Conservation (phyloP, 345 rosid genomes). For the Melastoma malabathricum region DNA sequence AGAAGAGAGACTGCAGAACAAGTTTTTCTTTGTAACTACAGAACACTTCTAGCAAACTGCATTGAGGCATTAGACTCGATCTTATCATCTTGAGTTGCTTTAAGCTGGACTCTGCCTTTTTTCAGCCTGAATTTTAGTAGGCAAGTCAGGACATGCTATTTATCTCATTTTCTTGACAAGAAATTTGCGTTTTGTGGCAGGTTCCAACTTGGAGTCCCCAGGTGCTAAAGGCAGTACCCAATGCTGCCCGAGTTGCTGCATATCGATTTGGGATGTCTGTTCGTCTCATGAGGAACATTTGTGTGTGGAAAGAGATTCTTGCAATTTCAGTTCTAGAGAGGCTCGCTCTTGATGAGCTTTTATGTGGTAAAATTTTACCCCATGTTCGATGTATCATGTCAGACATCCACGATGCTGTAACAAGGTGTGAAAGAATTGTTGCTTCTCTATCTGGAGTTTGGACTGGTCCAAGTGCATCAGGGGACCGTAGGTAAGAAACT, state of each 20-base stretch:
- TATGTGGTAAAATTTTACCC: slow-evolving; percentile 66
- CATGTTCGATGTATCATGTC: slow-evolving; percentile 68
- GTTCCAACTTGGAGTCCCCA: slow-evolving; percentile 87
- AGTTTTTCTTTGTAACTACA: no score
- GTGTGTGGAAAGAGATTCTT: slow-evolving; percentile 83
- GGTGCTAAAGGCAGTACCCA: slow-evolving; percentile 74
- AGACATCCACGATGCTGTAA: slow-evolving; percentile 70
- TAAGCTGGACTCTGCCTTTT: no score
- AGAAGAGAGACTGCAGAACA: no score
- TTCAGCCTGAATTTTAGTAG: no score
- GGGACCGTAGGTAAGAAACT: slow-evolving; percentile 40
- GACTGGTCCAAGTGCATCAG: slow-evolving; percentile 50
- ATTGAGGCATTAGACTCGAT: no score
- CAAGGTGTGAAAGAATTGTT: slow-evolving; percentile 67
- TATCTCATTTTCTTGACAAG: background rate
- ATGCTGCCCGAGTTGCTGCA: slow-evolving; percentile 68
- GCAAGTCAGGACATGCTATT: background rate
- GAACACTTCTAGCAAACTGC: no score
- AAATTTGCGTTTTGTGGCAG: slow-evolving; percentile 15
- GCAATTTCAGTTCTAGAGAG: slow-evolving; percentile 68
- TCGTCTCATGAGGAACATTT: slow-evolving; percentile 78
- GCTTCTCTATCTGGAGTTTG: slow-evolving; percentile 72
- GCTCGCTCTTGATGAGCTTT: slow-evolving; percentile 74
- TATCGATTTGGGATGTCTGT: slow-evolving; percentile 78
- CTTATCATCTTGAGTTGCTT: no score